phyloP scores from a whole-genome alignment of 371 early-diverging fungal genomes.

The Mycotypha africana region DNA sequence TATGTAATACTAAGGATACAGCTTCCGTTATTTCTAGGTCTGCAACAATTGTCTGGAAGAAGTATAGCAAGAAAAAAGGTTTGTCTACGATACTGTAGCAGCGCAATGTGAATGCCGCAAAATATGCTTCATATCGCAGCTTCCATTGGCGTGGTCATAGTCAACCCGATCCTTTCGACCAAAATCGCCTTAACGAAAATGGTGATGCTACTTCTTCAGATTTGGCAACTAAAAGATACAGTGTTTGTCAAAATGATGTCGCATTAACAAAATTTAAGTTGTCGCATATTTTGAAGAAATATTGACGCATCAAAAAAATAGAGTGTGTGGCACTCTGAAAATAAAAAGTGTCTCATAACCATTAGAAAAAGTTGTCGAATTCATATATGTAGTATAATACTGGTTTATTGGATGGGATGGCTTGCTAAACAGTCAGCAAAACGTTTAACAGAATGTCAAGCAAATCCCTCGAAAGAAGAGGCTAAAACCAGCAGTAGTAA shows the following conservation, averaged over 20 bases:
- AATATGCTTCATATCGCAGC: no score
- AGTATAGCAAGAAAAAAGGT: no score
- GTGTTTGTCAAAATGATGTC: constrained; percentile 8
- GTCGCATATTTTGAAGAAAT: constrained; percentile 6
- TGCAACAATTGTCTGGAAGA: no score
- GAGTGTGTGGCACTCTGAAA: constrained; percentile 1
- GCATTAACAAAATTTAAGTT: constrained; percentile 7
- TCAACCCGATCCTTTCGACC: no score
- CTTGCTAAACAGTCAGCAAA: constrained; percentile 6
- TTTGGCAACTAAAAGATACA: no score
- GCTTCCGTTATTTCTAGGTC: no score
- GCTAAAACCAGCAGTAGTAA: constrained; percentile 6
- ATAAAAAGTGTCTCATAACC: constrained; percentile 4
- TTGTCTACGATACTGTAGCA: no score
- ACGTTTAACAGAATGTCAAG: constrained; percentile 3
- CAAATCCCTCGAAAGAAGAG: constrained; percentile 5
- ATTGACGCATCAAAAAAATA: constrained; percentile 6
- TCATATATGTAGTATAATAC: background rate
- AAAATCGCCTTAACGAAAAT: no score
- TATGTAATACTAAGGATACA: no score
- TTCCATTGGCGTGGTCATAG: no score
- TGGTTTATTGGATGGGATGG: constrained; percentile 4
- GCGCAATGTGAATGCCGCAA: no score
- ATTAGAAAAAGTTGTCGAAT: background rate
- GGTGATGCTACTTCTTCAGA: no score